Evolutionary conservation across 192 early-diverging fungal species (phyloP), one percentile per base, ranked within the genome.

Genomic region (Coemansia sp.): DNA sequence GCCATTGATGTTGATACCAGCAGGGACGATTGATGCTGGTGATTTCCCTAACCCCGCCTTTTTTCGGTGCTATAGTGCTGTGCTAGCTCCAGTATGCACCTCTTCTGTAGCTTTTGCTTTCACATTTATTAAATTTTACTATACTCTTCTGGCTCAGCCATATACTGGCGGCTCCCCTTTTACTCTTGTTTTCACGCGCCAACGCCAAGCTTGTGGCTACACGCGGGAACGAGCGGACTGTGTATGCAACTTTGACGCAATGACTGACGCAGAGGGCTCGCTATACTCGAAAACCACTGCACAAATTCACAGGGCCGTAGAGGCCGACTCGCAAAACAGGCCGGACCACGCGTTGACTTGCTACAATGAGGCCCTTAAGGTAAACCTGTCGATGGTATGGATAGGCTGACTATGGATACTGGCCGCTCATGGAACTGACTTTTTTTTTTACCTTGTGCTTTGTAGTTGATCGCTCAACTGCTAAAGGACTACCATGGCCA

Each of bases 241-340:
- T 20, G 46, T 7, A 50, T 50, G 46, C 46, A 20, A 50, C 46
- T 11, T 50, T 50, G 46, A 50, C 46, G 46, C 46, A 70, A 75
- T 75, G 74, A 50, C 74, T 17, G 63, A 61, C 12, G 39, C 59
- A 13, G 46, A 42, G 62, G 62, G 51, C 9, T 51, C 68, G 74
- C 74, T 70, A 8, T 75, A 75, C 19, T 38, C 46, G 55, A 76
- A 67, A 31, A 76, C 75, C 39, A 62, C 74, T 4, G 79, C 72
- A 40, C 67, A 73, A 9, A 65, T 76, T 64, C 51, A 55, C 59
- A 55, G 44, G 45, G 79, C 79, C 2, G 74, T 81, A 31, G 59
- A 64, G n/a, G 79, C 79, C n/a, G 79, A 81, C 56, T 20, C 64
- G 8, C 67, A 68, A 19, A 42, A 40, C 59, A 61, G 48, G 34